phyloP scores from a whole-genome alignment of 176 grass and related monocot species.

The Dendrocalamus sinicus region DNA sequence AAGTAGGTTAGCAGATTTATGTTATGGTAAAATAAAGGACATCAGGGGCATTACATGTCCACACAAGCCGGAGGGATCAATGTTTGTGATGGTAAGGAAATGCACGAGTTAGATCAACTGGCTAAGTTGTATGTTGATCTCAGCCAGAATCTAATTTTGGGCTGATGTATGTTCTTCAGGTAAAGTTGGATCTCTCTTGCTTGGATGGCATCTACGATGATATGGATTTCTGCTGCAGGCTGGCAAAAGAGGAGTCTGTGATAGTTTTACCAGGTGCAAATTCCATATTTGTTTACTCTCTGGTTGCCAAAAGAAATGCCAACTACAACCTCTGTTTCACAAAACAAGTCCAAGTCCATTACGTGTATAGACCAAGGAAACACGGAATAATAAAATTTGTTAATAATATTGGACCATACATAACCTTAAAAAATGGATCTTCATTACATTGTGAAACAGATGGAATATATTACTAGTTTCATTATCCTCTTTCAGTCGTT shows the following conservation, averaged over 20 bases:
- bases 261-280: conserved; percentile 65
- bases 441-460: no score
- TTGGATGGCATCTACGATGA: conserved; percentile 71
- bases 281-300: background rate
- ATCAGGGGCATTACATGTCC: conserved; percentile 69
- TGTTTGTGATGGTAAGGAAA: conserved; percentile 91
- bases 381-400: no score
- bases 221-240: conserved; percentile 70
- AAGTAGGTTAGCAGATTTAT: conserved; percentile 60
- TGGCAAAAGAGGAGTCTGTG: conserved; percentile 81
- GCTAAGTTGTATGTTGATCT: background rate
- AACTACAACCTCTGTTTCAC: background rate
- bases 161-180: conserved; percentile 44
- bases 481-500: background rate
- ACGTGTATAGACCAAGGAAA: no score
- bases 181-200: conserved; percentile 63
- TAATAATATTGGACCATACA: no score
- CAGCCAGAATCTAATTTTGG: background rate
- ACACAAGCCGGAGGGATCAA: conserved; percentile 82
- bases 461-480: background rate
- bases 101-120: background rate
- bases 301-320: background rate
- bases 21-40: conserved; percentile 68
- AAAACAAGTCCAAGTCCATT: no score
- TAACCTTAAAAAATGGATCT: no score